Percentiles rank a stretch among this genome's conserved stretches.
phyloP scores from a whole-genome alignment of 257 asterid species.

The Solanum clarkiae region DNA sequence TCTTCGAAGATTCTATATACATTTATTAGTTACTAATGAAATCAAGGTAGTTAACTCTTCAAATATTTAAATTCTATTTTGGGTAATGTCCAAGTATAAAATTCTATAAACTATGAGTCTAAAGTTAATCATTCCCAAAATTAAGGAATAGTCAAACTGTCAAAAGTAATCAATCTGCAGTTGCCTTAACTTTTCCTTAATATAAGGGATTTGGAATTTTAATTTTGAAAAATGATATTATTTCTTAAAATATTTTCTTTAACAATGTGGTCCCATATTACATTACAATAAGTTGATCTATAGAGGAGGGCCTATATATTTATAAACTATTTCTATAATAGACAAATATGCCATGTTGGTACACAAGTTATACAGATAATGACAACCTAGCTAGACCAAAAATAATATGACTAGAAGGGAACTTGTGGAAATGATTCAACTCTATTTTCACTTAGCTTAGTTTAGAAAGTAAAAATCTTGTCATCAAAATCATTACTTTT shows the following conservation, averaged over 20 bases:
- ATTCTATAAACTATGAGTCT: background rate
- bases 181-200: slow-evolving; percentile 15
- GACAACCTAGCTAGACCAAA: slow-evolving; percentile 5
- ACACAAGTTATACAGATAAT: slow-evolving; percentile 10
- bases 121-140: slow-evolving; percentile 9
- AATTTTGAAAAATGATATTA: background rate
- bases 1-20: background rate
- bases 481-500: background rate
- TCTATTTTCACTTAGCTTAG: background rate
- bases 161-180: background rate
- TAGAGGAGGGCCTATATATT: background rate
- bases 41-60: background rate
- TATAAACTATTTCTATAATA: slow-evolving; percentile 1
- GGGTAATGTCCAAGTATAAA: background rate
- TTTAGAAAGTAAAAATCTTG: background rate
- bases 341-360: slow-evolving; percentile 13
- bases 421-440: background rate
- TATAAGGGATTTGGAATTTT: slow-evolving; percentile 13
- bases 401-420: background rate
- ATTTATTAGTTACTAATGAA: background rate
- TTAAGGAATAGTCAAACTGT: slow-evolving; percentile 1
- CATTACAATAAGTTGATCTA: background rate
- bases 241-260: background rate
- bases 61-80: background rate
- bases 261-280: background rate